Base-by-base conservation (phyloP, 2,329 filamentous ascomycete genomes). In the Botrytis squamosa region DNA sequence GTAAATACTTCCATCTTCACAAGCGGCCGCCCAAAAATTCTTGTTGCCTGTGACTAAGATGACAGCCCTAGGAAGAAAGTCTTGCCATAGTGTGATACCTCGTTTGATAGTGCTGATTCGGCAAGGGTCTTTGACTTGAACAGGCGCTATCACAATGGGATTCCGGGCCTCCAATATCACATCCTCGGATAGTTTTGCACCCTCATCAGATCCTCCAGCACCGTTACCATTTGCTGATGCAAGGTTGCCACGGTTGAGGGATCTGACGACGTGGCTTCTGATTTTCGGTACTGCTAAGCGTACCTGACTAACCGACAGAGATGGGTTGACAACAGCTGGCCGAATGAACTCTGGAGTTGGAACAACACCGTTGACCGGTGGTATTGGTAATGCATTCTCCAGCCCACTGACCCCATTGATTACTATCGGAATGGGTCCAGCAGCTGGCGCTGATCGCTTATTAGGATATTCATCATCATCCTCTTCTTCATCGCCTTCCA, bases 31-130 rank as follows among this genome's bases (percentile, higher is more conserved):
- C 93, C 96, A 99, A 81, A 98, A 95, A 77, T 92, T 90, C 78
- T 92, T 91, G 82, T 94, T 98, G 3, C 94, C 97, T 0, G 95
- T 96, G 1, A 97, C 91, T 1, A 98, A 87, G n/a, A 99, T 88
- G 38, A 97, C 92, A 9, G 94, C 90, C 74, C 92, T 89, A 0
- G 95, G 95, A 22, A 99, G 84, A 79, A 93, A 99, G 80, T 99
- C 97, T 80, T 98, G 93, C 96, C 97, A 99, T 5, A 98, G 83
- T 1, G 92, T 86, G 73, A 91, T 90, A 7, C 94, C 94, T 72
- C 93, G 90, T 80, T 94, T 95, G 3, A 91, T 92, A 57, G 96
- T 91, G 8, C 90, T 93, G 60, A 99, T 89, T 49, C 93, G 91
- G 7, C 94, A 93, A 1, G 96, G 96, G 74, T 98, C 95, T 75